Base-by-base conservation (phyloP, 352 stramenopile species). In the Globisporangium paroecandrum region DNA sequence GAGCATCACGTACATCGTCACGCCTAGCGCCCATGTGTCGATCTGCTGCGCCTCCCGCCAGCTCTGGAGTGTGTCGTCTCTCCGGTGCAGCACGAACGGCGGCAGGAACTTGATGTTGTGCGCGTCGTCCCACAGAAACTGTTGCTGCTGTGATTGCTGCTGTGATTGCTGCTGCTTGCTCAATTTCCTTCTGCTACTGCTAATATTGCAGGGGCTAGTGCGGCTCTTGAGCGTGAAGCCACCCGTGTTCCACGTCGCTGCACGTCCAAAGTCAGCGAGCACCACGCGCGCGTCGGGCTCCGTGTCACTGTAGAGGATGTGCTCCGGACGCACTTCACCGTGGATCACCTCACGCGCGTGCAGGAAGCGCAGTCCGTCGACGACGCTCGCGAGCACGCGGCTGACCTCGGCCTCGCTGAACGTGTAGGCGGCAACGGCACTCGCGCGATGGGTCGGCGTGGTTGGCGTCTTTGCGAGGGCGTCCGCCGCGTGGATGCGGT, bases 1-100 rank as follows among this genome's bases (percentile, higher is more conserved):
- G 1, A 94, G 69, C 66, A 94, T 73, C 56, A 88, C 71, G 59
- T 85, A 91, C 64, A 92, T 81, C 6, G 82, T 90, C 27, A 95
- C 78, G 3, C 87, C 87, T 7, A 95, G 73, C 2, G 85, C 82
- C 81, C 81, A 95, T 9, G 86, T 61, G 66, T 95, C 87, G 8
- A 93, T 47, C 54, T 93, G 87, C 43, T 81, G 77, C 0, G 82
- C 87, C 20, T 91, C 78, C 29, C 58, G 62, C 85, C 85, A 93
- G 58, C 69, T 81, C 13, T 34, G 61, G 59, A 89, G 67, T 9
- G 77, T 43, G 20, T 71, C 66, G 6, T 72, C 58, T 27, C 58
- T 74, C 0, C 78, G 75, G 22, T 66, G 64, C 57, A 91, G 41
- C 1, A 88, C 64, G 27, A 81, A 89, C 32, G 85, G 85, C 32